Evolutionary conservation across 352 stramenopile species (phyloP), one percentile per base, ranked within the genome.

Genomic region (Pseudoperonospora humuli): DNA sequence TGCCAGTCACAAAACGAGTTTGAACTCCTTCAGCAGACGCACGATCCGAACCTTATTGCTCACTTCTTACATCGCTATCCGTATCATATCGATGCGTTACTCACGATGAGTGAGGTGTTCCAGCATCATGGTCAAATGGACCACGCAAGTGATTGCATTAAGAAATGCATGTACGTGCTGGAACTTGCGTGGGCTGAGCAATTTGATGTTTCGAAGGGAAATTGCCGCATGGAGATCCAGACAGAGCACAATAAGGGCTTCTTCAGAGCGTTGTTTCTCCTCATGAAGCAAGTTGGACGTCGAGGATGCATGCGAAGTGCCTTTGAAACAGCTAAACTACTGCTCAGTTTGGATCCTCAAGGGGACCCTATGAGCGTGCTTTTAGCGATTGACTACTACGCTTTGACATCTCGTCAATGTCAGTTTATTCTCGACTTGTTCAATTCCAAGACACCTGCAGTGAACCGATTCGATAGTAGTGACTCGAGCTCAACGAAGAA

Each of bases 41-140:
- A 93, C 50, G 81, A 93, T 41, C 81, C 78, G 20, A 88, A 93
- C 56, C 54, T 86, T 10, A 86, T 93, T 17, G 70, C 43, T 3
- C 74, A 87, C 27, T 93, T 91, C 39, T 52, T 93, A 45, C 69
- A 80, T n/a, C 75, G 78, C 7, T 77, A 93, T 23, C 81, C 81
- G 34, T 93, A 84, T 64, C 81, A 93, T 45, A 77, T 91, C 24
- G 81, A 91, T 41, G 78, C 81, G 17, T 56, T 91, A 27, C 62
- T 93, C 5, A 83, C 86, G 43, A 91, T 93, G 75, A 89, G 71
- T 38, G 76, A 91, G 52, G 75, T 93, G 19, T 91, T 87, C 45
- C 81, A 93, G 54, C 81, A 93, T 41, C 81, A 93, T 36, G 81
- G 81, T 1, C 81, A 93, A 39, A 93, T 91, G 72, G 81, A 93